These are phyloP conservation scores for Cyclospora cayetanensis DNA, from an alignment of 169 alveolate species.

Conservation along the genomic window DNA sequence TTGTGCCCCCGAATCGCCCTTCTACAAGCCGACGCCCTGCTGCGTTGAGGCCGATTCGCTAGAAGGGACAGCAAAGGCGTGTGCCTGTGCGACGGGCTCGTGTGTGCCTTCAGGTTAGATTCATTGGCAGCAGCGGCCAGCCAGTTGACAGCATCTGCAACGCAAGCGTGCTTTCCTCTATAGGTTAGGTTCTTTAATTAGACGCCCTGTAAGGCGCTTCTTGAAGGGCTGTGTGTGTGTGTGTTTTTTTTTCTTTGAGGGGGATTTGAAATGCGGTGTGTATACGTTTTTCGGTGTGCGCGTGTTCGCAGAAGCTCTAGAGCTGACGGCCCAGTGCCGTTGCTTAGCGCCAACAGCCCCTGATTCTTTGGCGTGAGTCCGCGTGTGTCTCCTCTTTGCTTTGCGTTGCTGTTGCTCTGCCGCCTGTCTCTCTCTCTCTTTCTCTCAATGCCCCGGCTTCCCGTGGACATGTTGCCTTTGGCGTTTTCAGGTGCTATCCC, in stretches of 20 bases:
- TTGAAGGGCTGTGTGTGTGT: not conserved
- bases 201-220: not conserved
- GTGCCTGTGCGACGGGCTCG: not conserved
- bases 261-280: not conserved
- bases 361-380: conserved; percentile 75
- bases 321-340: conserved; percentile 74
- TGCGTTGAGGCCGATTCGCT: not conserved
- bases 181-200: not conserved
- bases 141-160: conserved; percentile 76
- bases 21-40: too few relatives aligned
- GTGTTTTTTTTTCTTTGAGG: not conserved
- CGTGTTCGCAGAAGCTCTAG: conserved; percentile 72
- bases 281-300: not conserved
- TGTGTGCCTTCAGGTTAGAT: conserved; percentile 13
- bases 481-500: conserved; percentile 76
- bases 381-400: not conserved
- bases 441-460: not conserved
- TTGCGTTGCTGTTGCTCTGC: not conserved
- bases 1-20: too few relatives aligned
- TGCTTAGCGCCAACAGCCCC: conserved; percentile 82
- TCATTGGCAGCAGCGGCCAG: conserved; percentile 80
- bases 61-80: not conserved
- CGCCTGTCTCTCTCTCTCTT: not conserved
- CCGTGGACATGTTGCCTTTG: not conserved
- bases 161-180: conserved; percentile 57